Percentiles rank a stretch among this genome's conserved stretches.
phyloP scores from a whole-genome alignment of 2,329 filamentous ascomycete species.

The Phaeosphaeria sp. region DNA sequence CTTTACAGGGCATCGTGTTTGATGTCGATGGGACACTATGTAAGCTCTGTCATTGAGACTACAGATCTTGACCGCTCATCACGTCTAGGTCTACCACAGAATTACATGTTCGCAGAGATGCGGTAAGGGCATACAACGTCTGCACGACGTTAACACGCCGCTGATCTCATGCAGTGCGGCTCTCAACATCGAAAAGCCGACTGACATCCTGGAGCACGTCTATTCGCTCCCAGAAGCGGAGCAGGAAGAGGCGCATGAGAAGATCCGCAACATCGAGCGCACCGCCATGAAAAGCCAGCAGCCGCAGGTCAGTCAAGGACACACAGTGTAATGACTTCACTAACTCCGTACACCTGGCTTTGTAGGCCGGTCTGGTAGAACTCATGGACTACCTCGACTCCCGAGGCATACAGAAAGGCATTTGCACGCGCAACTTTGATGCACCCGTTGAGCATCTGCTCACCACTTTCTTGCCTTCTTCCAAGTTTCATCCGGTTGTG shows the following conservation, averaged over 20 bases:
- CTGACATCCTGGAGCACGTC: constrained; percentile 91
- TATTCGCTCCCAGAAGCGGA: constrained; percentile 70
- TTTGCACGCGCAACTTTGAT: constrained; percentile 93
- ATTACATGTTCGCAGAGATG: constrained; percentile 96
- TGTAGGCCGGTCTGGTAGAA: constrained; percentile 68
- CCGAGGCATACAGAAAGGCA: constrained; percentile 73
- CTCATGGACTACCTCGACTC: constrained; percentile 85
- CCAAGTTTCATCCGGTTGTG: constrained; percentile 77
- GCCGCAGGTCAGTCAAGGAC: constrained; percentile 62
- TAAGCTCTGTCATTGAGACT: constrained; percentile 54
- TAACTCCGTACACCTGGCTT: no score
- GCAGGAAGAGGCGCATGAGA: constrained; percentile 71
- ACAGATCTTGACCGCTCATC: constrained; percentile 8
- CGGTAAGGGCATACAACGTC: constrained; percentile 52
- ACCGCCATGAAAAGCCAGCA: constrained; percentile 79
- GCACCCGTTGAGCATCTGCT: constrained; percentile 77
- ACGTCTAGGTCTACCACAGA: constrained; percentile 77
- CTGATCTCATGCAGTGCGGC: constrained; percentile 48
- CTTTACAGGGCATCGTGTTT: constrained; percentile 72
- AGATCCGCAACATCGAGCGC: constrained; percentile 81
- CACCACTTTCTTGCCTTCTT: constrained; percentile 72
- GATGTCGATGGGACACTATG: constrained; percentile 96
- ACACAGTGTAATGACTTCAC: no score
- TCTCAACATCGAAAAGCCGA: constrained; percentile 71
- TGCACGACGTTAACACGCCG: constrained; percentile 1